Percentiles rank a stretch among this genome's conserved stretches.
These are phyloP conservation scores for Truncatella angustata DNA, from an alignment of 2,329 filamentous ascomycete species.

Conservation along the genomic window DNA sequence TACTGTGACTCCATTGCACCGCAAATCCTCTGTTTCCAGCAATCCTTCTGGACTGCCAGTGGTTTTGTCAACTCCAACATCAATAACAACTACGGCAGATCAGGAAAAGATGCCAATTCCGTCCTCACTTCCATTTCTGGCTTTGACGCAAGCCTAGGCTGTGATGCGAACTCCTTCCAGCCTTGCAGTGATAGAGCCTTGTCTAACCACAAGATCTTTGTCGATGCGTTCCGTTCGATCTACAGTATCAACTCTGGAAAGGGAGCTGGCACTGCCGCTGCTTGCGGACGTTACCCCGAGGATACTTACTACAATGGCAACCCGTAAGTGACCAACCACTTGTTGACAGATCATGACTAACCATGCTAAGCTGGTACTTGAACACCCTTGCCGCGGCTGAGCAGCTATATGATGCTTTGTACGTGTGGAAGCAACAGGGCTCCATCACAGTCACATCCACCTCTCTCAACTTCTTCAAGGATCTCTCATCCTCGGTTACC, in stretches of 20 bases:
- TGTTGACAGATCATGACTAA: slow-evolving; percentile 14
- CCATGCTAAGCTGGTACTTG: slow-evolving; percentile 62
- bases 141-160: slow-evolving; percentile 66
- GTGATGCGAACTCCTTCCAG: slow-evolving; percentile 72
- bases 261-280: slow-evolving; percentile 55
- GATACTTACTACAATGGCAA: slow-evolving; percentile 77
- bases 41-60: slow-evolving; percentile 67
- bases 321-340: slow-evolving; percentile 39
- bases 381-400: slow-evolving; percentile 76
- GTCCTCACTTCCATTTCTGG: slow-evolving; percentile 64
- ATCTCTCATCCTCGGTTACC: slow-evolving; percentile 56
- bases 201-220: slow-evolving; percentile 73
- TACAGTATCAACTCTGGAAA: slow-evolving; percentile 70
- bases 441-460: slow-evolving; percentile 62
- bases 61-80: slow-evolving; percentile 70
- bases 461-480: slow-evolving; percentile 71
- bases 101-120: slow-evolving; percentile 70
- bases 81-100: slow-evolving; percentile 58
- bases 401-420: slow-evolving; percentile 73
- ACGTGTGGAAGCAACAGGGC: slow-evolving; percentile 64
- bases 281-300: slow-evolving; percentile 67
- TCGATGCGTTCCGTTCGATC: slow-evolving; percentile 70
- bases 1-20: slow-evolving; percentile 65
- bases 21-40: slow-evolving; percentile 70
- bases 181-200: slow-evolving; percentile 70